phyloP scores from a whole-genome alignment of 306 rosid species.

The Purshia tridentata region DNA sequence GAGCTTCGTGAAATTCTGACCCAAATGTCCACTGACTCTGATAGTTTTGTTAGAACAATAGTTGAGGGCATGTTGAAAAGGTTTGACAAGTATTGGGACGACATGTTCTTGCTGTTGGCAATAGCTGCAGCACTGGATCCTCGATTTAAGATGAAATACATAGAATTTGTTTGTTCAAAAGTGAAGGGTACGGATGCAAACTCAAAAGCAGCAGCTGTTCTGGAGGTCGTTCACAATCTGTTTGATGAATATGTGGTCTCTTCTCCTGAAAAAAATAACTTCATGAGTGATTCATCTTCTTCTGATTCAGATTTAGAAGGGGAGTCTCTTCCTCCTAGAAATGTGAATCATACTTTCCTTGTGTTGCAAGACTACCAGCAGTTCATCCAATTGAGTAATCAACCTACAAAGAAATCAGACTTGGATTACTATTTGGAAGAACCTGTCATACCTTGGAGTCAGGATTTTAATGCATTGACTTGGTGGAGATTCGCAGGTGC shows the following conservation, averaged over 20 bases:
- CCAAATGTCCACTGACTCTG: not conserved
- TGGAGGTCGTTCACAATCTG: not conserved
- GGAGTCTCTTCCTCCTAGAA: not conserved
- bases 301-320: conserved; percentile 10
- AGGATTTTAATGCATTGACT: not conserved
- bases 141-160: conserved; percentile 15
- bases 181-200: not conserved
- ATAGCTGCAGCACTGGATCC: conserved; percentile 22
- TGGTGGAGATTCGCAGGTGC: conserved; percentile 17
- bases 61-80: conserved; percentile 3
- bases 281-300: conserved; percentile 7
- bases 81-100: conserved; percentile 8
- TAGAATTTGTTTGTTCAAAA: conserved; percentile 5
- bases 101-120: conserved; percentile 19
- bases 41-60: conserved; percentile 1
- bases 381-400: not conserved
- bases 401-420: conserved; percentile 1
- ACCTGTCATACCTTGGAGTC: conserved; percentile 12
- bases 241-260: conserved; percentile 9
- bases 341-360: not conserved
- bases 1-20: conserved; percentile 12
- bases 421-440: conserved; percentile 16
- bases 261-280: not conserved
- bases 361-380: not conserved
- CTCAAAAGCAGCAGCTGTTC: not conserved